Base-by-base conservation (phyloP, 1,284 basidiomycete genomes). In the Fomitopsis palustris region DNA sequence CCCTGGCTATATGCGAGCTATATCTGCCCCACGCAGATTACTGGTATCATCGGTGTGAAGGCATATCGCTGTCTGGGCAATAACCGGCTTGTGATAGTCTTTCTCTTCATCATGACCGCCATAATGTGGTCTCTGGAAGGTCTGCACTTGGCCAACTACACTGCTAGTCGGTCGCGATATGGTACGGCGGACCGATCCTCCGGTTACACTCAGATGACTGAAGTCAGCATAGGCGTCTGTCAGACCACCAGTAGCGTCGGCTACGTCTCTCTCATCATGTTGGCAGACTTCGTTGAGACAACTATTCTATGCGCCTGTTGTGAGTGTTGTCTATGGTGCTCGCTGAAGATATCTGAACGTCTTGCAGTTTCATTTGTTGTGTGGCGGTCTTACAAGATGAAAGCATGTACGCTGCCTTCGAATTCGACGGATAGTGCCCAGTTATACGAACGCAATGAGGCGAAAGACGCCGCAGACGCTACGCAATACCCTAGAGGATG, bases 61-160 rank as follows among this genome's bases (percentile, higher is more conserved):
- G 85, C 83, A 5, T 89, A 87, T 65, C 81, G 81, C 63, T 87
- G 85, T 65, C 72, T 87, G 60, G 79, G 83, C 65, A 81, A 82
- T 61, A 80, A 82, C n/a, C 76, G 77, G 27, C 64, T 83, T 58
- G 80, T 88, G 41, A 73, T 82, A 19, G 64, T 74, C 10, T 63
- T 77, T 8, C 64, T 86, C 49, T 65, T 67, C 6, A 49, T 77
- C 12, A 73, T 85, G 33, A 79, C 81, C 58, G 64, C 71, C 19
- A 74, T 75, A 17, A 79, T 80, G 10, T 69, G 76, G 7, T 71
- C 71, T 7, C 64, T 82, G 3, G 73, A 80, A 10, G 69, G 76
- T n/a, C 54, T 82, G 33, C 79, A 83, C 55, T 59, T 81, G n/a
- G 65, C 74, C 3, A 65, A 69, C 47, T 76, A 77, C 23, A 68